Conservation (phyloP, 768 basidiomycete genomes). For the Termitomyces sp. region DNA sequence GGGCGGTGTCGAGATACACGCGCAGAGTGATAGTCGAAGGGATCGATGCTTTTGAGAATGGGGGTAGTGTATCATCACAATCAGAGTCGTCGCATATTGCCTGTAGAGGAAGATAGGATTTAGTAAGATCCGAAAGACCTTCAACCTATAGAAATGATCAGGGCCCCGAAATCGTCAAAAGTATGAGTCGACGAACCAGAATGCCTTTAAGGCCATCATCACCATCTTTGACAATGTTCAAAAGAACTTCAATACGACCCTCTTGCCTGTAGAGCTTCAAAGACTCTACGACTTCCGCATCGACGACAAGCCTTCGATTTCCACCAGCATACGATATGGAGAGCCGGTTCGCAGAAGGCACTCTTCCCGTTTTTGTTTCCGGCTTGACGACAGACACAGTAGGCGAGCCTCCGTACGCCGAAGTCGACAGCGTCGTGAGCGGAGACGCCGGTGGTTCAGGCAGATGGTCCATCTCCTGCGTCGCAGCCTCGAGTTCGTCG, state of each 20-base stretch:
- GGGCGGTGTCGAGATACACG: slow-evolving; percentile 81
- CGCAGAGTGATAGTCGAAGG: slow-evolving; percentile 63
- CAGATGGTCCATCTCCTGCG: slow-evolving; percentile 41
- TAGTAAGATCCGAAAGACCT: slow-evolving; percentile 66
- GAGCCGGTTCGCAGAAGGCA: slow-evolving; percentile 79
- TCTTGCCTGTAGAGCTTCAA: slow-evolving; percentile 80
- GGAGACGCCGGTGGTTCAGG: slow-evolving; percentile 63
- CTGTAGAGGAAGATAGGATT: slow-evolving; percentile 65
- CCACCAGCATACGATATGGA: slow-evolving; percentile 95
- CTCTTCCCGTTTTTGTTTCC: slow-evolving; percentile 38
- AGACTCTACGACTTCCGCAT: slow-evolving; percentile 82
- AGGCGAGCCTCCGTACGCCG: slow-evolving; percentile 47
- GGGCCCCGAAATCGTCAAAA: neutral
- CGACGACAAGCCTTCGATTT: slow-evolving; percentile 80
- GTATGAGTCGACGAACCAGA: slow-evolving; percentile 50
- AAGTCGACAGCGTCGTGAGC: slow-evolving; percentile 45
- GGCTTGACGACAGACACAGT: slow-evolving; percentile 32
- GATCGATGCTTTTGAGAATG: slow-evolving; percentile 55
- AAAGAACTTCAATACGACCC: slow-evolving; percentile 80
- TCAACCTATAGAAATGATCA: slow-evolving; percentile 54
- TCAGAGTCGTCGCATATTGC: slow-evolving; percentile 42
- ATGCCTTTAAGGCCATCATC: slow-evolving; percentile 69
- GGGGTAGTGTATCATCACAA: slow-evolving; percentile 66
- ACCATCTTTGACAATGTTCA: slow-evolving; percentile 58
- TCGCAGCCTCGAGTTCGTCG: slow-evolving; percentile 17